Evolutionary conservation across 441 rosid genomes (phyloP), one percentile per base, ranked within the genome.

Genomic region (Pelargonium australe): DNA sequence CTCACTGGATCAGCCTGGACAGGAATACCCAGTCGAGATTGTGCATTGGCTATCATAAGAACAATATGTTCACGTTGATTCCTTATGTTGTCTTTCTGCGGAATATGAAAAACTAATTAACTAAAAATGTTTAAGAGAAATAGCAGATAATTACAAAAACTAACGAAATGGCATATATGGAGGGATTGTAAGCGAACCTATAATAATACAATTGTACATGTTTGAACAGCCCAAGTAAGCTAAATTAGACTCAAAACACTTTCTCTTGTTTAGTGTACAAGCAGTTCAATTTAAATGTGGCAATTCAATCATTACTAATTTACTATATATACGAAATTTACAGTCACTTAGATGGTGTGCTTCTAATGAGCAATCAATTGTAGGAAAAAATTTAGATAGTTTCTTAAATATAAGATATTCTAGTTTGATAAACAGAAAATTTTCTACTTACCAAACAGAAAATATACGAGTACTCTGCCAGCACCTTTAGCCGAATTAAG

Each of bases 31-130:
- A 87, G 89, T 75, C 85, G 96, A 73, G 91, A 86, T 72, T 95
- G 99, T 74, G 96, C 91, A 76, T 95, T 95, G 76, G 99, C 95
- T 41, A 95, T 72, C 17, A 84, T 67, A 78, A 95, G 98, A 79
- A 92, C 87, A 73, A 90, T 80, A 86, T 95, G 88, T 82, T 95
- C 98, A 71, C 98, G 88, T 73, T 95, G 99, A 79, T 95, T 95
- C 86, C 94, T 84, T 65, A 88, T 78, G 76, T 91, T 95, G 77
- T 89, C 98, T 76, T 84, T 88, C 99, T 95, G 93, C 76, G 77
- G 69, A 66, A 57, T 44, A 55, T 60, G 61, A 63, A 64, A 49
- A 73, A 77, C 63, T 11, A 45, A 76, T 62, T 57, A 73, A 51
- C 55, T 40, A 64, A 16, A 44, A 34, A 45, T 14, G 7, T 7